Evolutionary conservation across 1,284 basidiomycete species (phyloP).

Genomic region (Volvariella surrecta): DNA sequence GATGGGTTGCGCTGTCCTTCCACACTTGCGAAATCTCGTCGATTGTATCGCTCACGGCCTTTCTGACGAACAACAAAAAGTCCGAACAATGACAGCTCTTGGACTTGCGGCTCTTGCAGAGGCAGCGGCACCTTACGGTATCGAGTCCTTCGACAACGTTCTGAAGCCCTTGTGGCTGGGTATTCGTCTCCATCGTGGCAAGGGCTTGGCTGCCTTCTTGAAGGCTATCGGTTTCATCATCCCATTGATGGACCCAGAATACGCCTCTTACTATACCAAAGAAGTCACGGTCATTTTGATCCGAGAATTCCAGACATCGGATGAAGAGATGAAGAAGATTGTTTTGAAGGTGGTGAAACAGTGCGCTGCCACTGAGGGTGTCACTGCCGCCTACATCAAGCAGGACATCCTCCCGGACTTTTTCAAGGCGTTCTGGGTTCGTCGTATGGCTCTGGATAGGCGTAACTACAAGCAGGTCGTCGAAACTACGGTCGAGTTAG

Average conservation of each 20-base stretch:
- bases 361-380: slow-evolving; percentile 96
- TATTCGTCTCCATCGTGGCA: slow-evolving; percentile 96
- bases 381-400: slow-evolving; percentile 89
- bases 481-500: slow-evolving; percentile 96
- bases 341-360: slow-evolving; percentile 99
- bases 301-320: slow-evolving; percentile 98
- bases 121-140: slow-evolving; percentile 97
- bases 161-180: slow-evolving; percentile 98
- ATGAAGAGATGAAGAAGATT: slow-evolving; percentile 99
- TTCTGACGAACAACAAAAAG: slow-evolving; percentile 98
- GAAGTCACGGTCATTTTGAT: slow-evolving; percentile 98
- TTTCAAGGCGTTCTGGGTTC: slow-evolving; percentile 98
- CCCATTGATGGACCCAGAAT: slow-evolving; percentile 99
- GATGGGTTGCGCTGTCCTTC: slow-evolving; percentile 99
- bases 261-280: slow-evolving; percentile 95
- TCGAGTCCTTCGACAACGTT: slow-evolving; percentile 98
- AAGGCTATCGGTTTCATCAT: slow-evolving; percentile 99
- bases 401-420: slow-evolving; percentile 99
- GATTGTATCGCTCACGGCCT: slow-evolving; percentile 95
- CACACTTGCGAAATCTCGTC: slow-evolving; percentile 93
- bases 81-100: slow-evolving; percentile 97
- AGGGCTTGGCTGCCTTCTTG: slow-evolving; percentile 95
- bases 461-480: slow-evolving; percentile 97
- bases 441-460: slow-evolving; percentile 94
- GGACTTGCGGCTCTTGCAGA: slow-evolving; percentile 96